Percentiles rank a stretch among this genome's conserved stretches.
Evolutionary conservation across 257 asterid species (phyloP).

Genomic region (Schizonepeta tenuifolia): DNA sequence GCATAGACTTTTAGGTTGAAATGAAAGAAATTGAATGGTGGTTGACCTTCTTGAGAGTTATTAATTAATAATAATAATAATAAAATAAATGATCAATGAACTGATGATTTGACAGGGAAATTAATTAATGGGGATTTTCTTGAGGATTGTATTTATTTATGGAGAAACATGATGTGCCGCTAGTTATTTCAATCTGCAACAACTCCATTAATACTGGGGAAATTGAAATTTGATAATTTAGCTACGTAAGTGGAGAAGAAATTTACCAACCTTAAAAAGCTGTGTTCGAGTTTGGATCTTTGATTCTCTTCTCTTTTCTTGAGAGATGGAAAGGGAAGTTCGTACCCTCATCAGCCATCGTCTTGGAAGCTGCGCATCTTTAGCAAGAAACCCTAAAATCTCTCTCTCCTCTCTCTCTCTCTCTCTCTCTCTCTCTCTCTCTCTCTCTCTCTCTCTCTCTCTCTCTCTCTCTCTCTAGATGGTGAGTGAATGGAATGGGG

Average conservation of each 20-base stretch:
- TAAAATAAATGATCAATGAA: constrained; percentile 10
- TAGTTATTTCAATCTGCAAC: constrained; percentile 9
- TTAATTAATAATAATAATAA: no score
- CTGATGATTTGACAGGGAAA: constrained; percentile 17
- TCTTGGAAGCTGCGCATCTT: constrained; percentile 27
- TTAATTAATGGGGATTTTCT: not conserved
- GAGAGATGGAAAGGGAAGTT: no score
- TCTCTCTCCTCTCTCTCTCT: constrained; percentile 5
- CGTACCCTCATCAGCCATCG: not conserved
- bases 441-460: constrained; percentile 19
- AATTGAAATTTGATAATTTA: not conserved
- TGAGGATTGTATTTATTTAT: not conserved
- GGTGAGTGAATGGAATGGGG: not conserved
- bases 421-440: constrained; percentile 23
- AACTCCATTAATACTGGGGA: not conserved
- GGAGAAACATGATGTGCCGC: constrained; percentile 11
- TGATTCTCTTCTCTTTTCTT: not conserved
- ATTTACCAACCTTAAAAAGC: constrained; percentile 15
- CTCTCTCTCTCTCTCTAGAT: constrained; percentile 15
- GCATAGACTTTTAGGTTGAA: not conserved
- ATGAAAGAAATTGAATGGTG: constrained; percentile 17
- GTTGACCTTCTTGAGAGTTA: constrained; percentile 25
- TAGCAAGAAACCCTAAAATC: constrained; percentile 32
- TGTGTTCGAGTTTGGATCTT: constrained; percentile 6
- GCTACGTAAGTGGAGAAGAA: not conserved